Conservation (phyloP, 495 filamentous ascomycete species). For the Pseudoneurospora amorphoporcata region DNA sequence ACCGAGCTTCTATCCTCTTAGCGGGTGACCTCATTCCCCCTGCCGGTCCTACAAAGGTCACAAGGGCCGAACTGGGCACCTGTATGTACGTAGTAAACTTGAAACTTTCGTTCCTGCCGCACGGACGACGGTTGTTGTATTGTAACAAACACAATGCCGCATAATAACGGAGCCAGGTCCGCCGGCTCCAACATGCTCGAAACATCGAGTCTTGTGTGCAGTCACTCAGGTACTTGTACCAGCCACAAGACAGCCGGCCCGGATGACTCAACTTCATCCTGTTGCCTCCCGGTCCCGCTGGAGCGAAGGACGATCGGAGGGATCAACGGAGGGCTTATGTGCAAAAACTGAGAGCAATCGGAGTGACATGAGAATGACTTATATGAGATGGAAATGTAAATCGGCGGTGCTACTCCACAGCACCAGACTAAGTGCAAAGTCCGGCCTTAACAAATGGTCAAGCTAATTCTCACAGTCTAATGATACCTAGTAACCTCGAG, state of each 20-base stretch:
- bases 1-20: not conserved
- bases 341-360: not conserved
- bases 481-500: not conserved
- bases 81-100: not conserved
- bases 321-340: not conserved
- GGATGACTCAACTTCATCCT: not conserved
- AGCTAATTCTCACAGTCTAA: not conserved
- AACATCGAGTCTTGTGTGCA: not conserved
- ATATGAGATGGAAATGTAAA: not conserved
- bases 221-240: not conserved
- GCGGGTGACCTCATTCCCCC: constrained; percentile 6
- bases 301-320: not conserved
- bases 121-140: constrained; percentile 2
- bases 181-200: not conserved
- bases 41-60: not conserved
- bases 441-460: not conserved
- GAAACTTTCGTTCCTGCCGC: not conserved
- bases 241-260: not conserved
- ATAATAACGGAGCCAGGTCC: not conserved
- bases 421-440: not conserved
- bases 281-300: not conserved
- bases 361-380: not conserved
- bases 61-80: not conserved
- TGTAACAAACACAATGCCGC: not conserved
- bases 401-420: not conserved